Base-by-base conservation (phyloP, 2,329 filamentous ascomycete genomes). In the Botrytis galanthina region DNA sequence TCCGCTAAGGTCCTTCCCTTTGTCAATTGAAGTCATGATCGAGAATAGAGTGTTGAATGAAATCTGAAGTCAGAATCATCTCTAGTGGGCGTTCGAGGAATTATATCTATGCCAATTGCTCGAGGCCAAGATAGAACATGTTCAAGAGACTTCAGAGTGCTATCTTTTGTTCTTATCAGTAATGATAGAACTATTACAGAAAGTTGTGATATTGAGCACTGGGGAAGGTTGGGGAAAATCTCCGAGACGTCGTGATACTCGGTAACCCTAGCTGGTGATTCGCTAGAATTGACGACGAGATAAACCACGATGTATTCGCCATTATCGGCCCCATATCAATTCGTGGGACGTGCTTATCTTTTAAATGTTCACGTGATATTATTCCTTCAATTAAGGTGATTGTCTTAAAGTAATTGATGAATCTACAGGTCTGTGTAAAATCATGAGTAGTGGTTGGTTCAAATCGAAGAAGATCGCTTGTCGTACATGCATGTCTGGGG, bases 251-350 rank as follows among this genome's bases (percentile, higher is more conserved):
- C n/a, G 32, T 66, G 29, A 66, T 51, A 51, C 29, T 66, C 63
- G 63, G 44, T 14, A 66, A n/a, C 29, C 35, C 46, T 7, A 8
- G 44, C 29, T 16, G 4, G 14, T 66, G 44, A 51, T 51, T 66
- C 22, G 63, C 32, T 20, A 66, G 63, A 66, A 66, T 66, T 51
- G 44, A 54, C 63, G 44, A 67, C 22, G 63, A 67, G 63, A 37
- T 37, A 37, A 46, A 37, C 22, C 44, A 39, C 12, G 12, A 32
- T 16, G 32, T 35, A 6, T 32, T 35, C 48, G 63, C 63, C 44
- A 32, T 51, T 67, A 51, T 66, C 63, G 44, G 44, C 44, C 29
- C 44, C 44, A 48, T 42, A 44, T 32, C 44, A n/a, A 22, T 48
- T 37, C 20, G 3, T 37, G 18, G 18, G 44, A 46, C 44, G 20